Evolutionary conservation across 1,284 basidiomycete species (phyloP), one percentile per base, ranked within the genome.

Genomic region (Austroboletus niveus): DNA sequence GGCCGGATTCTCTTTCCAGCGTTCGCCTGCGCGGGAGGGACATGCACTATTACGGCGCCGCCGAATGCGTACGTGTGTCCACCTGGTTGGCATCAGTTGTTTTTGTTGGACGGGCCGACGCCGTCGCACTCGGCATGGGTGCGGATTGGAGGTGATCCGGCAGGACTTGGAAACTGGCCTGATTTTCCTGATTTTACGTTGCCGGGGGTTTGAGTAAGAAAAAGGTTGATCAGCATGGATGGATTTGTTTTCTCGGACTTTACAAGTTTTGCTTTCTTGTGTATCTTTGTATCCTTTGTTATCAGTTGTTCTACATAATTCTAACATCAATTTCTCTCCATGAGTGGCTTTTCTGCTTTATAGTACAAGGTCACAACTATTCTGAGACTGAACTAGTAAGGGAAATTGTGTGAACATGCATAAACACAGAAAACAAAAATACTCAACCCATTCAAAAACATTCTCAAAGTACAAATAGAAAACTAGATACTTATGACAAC

Each of bases 11-110:
- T 89, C 56, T 88, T 89, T 75, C 87, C 86, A 1, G 75, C 69
- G 5, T 84, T 87, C 66, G 71, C 73, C 0, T 89, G 87, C 68
- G 48, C 67, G 4, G 84, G 84, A 5, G 82, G 73, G 44, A 76
- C 74, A 7, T 87, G 87, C 57, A 82, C 77, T 0, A 79, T 91
- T 61, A 80, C 75, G 4, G 85, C 84, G 0, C 89, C 88, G 5
- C 86, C 86, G 0, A 82, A 84, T 55, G 69, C 77, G n/a, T 70
- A 73, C 55, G 72, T 90, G 27, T 82, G 82, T 17, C 87, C 87
- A 9, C 86, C 88, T 1, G 86, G 85, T n/a, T 89, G 87, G 87
- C 77, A 80, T 56, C 81, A 84, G 61, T 63, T 89, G 14, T 89
- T 86, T 65, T 72, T 89, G 42, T 72, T 89, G 31, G 87, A 89